phyloP scores from a whole-genome alignment of 768 basidiomycete genomes.

The Pleurotus citrinopileatus region DNA sequence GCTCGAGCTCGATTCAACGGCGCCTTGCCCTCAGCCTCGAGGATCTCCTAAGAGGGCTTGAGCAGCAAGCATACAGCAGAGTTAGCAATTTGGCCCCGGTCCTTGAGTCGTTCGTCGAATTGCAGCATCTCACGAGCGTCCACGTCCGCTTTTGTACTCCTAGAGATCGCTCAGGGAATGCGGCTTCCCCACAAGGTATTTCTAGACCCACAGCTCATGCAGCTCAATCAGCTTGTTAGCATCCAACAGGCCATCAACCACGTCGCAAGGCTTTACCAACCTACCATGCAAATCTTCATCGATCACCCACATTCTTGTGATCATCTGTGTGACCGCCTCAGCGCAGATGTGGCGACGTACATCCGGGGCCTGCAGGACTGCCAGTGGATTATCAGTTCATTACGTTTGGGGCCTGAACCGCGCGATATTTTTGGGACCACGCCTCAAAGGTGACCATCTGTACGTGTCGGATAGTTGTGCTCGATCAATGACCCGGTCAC shows the following conservation, averaged over 20 bases:
- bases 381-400: background rate
- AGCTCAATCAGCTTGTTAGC: background rate
- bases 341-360: background rate
- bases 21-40: background rate
- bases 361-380: background rate
- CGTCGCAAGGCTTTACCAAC: background rate
- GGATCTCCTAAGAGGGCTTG: background rate
- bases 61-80: background rate
- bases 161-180: background rate
- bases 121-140: background rate
- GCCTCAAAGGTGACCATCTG: background rate
- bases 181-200: background rate
- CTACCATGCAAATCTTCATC: background rate
- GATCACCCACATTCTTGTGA: background rate
- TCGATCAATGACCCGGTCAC: background rate
- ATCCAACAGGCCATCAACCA: background rate
- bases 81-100: background rate
- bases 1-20: background rate
- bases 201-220: background rate
- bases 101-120: background rate
- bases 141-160: background rate
- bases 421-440: background rate
- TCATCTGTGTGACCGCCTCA: no score
- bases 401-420: background rate
- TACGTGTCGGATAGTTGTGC: background rate